Conservation (phyloP, 2,329 filamentous ascomycete genomes). For the Geosmithia putterillii region DNA sequence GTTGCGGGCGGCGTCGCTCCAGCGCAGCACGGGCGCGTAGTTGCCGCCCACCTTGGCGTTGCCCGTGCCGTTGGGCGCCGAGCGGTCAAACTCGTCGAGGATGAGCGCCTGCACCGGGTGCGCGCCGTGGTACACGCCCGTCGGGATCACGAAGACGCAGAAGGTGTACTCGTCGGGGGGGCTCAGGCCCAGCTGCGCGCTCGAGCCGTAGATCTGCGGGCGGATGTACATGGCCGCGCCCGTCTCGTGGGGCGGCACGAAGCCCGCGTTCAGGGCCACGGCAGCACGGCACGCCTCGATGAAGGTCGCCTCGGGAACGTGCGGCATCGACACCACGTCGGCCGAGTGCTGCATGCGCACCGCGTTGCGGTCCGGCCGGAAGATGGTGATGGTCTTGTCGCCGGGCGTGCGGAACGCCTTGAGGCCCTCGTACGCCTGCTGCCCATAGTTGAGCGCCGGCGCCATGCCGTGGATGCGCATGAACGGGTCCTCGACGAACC, state of each 20-base stretch:
- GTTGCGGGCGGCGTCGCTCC: slow-evolving; percentile 68
- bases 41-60: slow-evolving; percentile 93
- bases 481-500: slow-evolving; percentile 73
- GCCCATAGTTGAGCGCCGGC: slow-evolving; percentile 89
- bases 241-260: slow-evolving; percentile 78
- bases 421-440: slow-evolving; percentile 96
- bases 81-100: slow-evolving; percentile 84
- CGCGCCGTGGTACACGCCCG: slow-evolving; percentile 85
- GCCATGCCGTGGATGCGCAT: slow-evolving; percentile 91
- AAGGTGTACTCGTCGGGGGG: slow-evolving; percentile 91
- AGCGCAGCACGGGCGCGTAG: slow-evolving; percentile 82
- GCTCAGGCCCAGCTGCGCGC: slow-evolving; percentile 73
- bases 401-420: slow-evolving; percentile 81
- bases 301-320: slow-evolving; percentile 66
- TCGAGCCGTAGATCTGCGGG: slow-evolving; percentile 77
- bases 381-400: slow-evolving; percentile 63
- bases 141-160: slow-evolving; percentile 79
- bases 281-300: slow-evolving; percentile 65
- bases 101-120: slow-evolving; percentile 81
- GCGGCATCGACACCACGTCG: slow-evolving; percentile 70
- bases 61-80: slow-evolving; percentile 83
- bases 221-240: slow-evolving; percentile 89
- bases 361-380: slow-evolving; percentile 80
- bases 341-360: slow-evolving; percentile 75
- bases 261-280: slow-evolving; percentile 79